A percentile compares a stretch with the other conserved stretches of the same genome.
Evolutionary conservation across 1,139 yeast species (phyloP).

Genomic region (Scheffersomyces parashehatae): DNA sequence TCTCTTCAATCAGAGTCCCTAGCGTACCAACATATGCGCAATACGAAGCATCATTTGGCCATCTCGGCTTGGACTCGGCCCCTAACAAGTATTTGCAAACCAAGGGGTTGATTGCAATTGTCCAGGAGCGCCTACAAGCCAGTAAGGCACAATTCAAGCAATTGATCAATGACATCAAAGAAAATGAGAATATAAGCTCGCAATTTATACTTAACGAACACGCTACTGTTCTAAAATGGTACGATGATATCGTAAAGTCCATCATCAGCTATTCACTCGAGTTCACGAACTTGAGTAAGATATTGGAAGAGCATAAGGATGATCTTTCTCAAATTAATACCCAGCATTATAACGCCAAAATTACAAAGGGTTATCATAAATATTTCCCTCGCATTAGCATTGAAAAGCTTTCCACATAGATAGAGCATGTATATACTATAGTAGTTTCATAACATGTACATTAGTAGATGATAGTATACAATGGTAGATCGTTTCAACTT

Average conservation of each 20-base stretch:
- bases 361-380: constrained; percentile 34
- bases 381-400: constrained; percentile 38
- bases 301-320: constrained; percentile 6
- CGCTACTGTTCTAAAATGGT: constrained; percentile 20
- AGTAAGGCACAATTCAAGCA: constrained; percentile 9
- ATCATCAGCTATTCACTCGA: constrained; percentile 24
- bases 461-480: neutral
- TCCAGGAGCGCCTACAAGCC: constrained; percentile 10
- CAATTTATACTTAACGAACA: constrained; percentile 18
- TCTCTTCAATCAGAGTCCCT: constrained; percentile 83
- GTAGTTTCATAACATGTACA: neutral
- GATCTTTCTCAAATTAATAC: constrained; percentile 5
- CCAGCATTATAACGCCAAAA: constrained; percentile 13
- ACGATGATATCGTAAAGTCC: constrained; percentile 25
- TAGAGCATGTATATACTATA: neutral
- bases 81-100: constrained; percentile 7
- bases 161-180: constrained; percentile 8
- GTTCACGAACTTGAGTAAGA: constrained; percentile 13
- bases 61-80: constrained; percentile 6
- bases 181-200: constrained; percentile 12
- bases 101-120: constrained; percentile 4
- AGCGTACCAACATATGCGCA: constrained; percentile 51
- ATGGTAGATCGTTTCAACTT: neutral
- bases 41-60: constrained; percentile 21
- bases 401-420: neutral